Conservation (phyloP, 306 rosid species). For the Malus asiatica region DNA sequence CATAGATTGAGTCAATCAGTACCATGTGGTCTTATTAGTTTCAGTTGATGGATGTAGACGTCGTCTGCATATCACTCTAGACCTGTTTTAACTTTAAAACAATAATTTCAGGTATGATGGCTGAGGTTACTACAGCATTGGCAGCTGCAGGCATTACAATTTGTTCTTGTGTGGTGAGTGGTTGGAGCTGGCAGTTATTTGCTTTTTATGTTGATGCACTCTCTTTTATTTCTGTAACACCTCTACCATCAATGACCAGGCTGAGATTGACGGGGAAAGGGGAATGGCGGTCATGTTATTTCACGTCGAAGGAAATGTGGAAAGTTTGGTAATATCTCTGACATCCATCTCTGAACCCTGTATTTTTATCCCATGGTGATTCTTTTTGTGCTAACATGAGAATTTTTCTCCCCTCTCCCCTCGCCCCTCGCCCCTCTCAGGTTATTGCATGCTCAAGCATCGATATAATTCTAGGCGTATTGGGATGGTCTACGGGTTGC, state of each 20-base stretch:
- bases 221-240: conserved; percentile 9
- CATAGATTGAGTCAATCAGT: too few relatives aligned
- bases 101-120: conserved; percentile 80
- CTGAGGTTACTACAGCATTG: conserved; percentile 77
- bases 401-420: neutral
- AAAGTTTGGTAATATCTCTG: conserved; percentile 57
- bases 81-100: neutral
- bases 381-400: conserved; percentile 20
- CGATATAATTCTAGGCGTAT: conserved; percentile 65
- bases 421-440: conserved; percentile 29
- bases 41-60: neutral
- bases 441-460: conserved; percentile 56
- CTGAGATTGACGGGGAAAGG: conserved; percentile 93
- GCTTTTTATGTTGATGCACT: conserved; percentile 8
- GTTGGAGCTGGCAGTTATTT: conserved; percentile 22
- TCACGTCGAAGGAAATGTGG: conserved; percentile 71
- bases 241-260: conserved; percentile 52
- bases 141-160: conserved; percentile 70
- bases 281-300: conserved; percentile 88
- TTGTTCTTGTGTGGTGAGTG: conserved; percentile 95
- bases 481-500: conserved; percentile 98
- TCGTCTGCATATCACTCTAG: neutral
- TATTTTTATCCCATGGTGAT: neutral
- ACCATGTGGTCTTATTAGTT: too few relatives aligned
- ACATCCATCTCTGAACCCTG: conserved; percentile 4